Evolutionary conservation across 495 filamentous ascomycete species (phyloP).

Genomic region (Podospora anserina): DNA sequence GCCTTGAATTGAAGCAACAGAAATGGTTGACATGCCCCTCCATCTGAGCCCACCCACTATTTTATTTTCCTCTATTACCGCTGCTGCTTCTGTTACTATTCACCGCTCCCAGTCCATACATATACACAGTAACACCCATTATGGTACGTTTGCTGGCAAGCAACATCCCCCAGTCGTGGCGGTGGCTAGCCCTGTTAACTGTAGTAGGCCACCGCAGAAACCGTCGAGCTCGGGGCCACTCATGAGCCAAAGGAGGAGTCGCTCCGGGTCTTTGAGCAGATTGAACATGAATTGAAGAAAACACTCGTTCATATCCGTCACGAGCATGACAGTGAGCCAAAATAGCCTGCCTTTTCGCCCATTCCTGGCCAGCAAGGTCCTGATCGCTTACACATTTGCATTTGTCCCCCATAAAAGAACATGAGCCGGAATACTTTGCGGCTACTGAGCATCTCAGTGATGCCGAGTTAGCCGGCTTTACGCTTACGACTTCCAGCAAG

Average conservation of each 20-base stretch:
- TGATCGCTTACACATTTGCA: not conserved
- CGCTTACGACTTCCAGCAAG: constrained; percentile 44
- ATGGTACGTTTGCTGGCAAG: not conserved
- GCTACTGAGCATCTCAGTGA: constrained; percentile 47
- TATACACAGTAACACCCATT: no score
- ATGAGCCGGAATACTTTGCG: constrained; percentile 51
- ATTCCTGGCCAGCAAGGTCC: not conserved
- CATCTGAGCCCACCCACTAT: not conserved
- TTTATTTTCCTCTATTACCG: no score
- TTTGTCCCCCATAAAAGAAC: constrained; percentile 19
- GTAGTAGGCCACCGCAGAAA: constrained; percentile 51
- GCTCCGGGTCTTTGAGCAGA: constrained; percentile 47
- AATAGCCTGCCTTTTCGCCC: constrained; percentile 9
- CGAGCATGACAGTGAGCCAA: constrained; percentile 29
- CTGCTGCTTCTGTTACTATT: no score
- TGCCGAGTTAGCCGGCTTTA: constrained; percentile 47
- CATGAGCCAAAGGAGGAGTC: constrained; percentile 53
- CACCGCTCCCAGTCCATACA: no score
- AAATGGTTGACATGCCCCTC: not conserved
- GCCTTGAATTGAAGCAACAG: not conserved
- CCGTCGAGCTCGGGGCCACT: constrained; percentile 44
- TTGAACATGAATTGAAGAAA: constrained; percentile 49
- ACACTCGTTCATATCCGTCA: constrained; percentile 50
- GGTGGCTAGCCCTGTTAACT: not conserved
- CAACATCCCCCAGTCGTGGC: not conserved